These are phyloP conservation scores for Spongospora subterranea DNA, from an alignment of 208 protist genomes.

Conservation along the genomic window DNA sequence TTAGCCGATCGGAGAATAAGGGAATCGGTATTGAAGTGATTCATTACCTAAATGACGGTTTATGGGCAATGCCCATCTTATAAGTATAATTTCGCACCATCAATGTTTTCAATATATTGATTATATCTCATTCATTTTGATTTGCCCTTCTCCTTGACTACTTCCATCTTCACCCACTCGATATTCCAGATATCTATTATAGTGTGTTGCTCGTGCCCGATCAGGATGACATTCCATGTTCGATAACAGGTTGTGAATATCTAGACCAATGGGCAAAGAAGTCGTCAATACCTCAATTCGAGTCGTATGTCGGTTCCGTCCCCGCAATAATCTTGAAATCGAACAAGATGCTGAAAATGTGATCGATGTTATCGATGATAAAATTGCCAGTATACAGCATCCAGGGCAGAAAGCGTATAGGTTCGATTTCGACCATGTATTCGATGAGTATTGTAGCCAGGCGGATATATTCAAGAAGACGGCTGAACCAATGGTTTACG, in stretches of 20 bases:
- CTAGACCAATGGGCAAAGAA: constrained; percentile 4
- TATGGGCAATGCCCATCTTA: constrained; percentile 57
- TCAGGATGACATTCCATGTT: too few species aligned
- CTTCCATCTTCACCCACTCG: too few species aligned
- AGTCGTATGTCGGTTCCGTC: constrained; percentile 59
- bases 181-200: too few species aligned
- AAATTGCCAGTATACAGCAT: background rate
- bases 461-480: constrained; percentile 49
- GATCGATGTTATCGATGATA: constrained; percentile 50
- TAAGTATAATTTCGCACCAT: background rate
- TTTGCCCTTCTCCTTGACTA: too few species aligned
- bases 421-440: constrained; percentile 59
- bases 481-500: constrained; percentile 20
- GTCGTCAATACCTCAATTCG: background rate
- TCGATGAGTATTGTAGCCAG: background rate
- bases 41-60: constrained; percentile 65
- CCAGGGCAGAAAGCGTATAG: constrained; percentile 3
- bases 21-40: constrained; percentile 64
- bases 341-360: background rate
- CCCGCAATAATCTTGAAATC: constrained; percentile 42
- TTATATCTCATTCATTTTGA: too few species aligned
- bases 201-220: too few species aligned
- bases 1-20: constrained; percentile 47
- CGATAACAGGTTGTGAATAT: background rate
- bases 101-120: too few species aligned